These are phyloP conservation scores for Diutina siamensis DNA, from an alignment of 1,139 yeast species.

Conservation along the genomic window DNA sequence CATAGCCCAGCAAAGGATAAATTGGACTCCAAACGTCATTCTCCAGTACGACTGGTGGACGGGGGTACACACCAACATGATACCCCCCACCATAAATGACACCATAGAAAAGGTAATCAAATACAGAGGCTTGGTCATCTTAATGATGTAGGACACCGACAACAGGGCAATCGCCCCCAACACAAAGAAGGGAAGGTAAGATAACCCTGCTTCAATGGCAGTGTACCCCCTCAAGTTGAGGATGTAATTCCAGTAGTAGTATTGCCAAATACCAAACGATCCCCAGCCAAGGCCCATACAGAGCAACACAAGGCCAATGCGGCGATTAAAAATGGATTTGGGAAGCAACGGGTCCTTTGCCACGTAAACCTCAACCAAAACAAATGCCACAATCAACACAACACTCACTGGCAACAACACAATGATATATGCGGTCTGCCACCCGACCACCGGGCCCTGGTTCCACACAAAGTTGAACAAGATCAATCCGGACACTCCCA, in stretches of 20 bases:
- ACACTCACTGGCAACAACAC: slow-evolving; percentile 32
- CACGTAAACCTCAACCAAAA: slow-evolving; percentile 17
- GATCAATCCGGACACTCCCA: slow-evolving; percentile 37
- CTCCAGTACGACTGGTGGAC: slow-evolving; percentile 35
- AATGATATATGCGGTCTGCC: slow-evolving; percentile 35
- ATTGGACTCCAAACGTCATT: slow-evolving; percentile 35
- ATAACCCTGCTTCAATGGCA: slow-evolving; percentile 30
- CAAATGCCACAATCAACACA: slow-evolving; percentile 20
- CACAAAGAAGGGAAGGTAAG: slow-evolving; percentile 34
- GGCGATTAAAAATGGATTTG: slow-evolving; percentile 23
- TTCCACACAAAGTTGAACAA: slow-evolving; percentile 46
- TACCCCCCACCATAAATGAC: slow-evolving; percentile 36
- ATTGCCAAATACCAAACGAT: slow-evolving; percentile 43
- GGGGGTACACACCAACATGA: slow-evolving; percentile 38
- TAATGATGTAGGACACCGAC: slow-evolving; percentile 29
- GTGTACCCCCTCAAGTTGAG: slow-evolving; percentile 33
- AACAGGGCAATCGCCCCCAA: slow-evolving; percentile 38
- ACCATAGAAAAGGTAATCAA: slow-evolving; percentile 30
- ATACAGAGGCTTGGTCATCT: slow-evolving; percentile 31
- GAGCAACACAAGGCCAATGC: slow-evolving; percentile 25
- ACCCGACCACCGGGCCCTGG: slow-evolving; percentile 50
- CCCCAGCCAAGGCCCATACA: slow-evolving; percentile 44
- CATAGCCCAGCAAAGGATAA: slow-evolving; percentile 47
- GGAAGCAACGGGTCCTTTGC: slow-evolving; percentile 36
- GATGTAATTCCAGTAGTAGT: slow-evolving; percentile 29